Evolutionary conservation across 805 yeast genomes (phyloP).

Genomic region (Pichia rugopelliculosa): DNA sequence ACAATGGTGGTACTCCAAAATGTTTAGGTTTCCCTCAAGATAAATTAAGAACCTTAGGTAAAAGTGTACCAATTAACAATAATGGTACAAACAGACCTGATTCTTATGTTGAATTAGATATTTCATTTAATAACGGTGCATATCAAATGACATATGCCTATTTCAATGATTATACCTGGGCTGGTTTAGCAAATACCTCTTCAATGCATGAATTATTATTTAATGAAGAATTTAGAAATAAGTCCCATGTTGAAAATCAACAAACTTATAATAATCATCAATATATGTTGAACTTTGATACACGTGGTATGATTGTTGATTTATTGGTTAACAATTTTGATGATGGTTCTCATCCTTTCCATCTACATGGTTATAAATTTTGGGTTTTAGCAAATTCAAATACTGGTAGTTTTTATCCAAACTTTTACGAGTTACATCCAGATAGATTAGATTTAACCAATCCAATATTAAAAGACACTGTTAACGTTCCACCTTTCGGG

Average conservation of each 20-base stretch:
- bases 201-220: constrained; percentile 80
- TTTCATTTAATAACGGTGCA: constrained; percentile 12
- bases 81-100: constrained; percentile 13
- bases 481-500: constrained; percentile 67
- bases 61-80: constrained; percentile 8
- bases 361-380: constrained; percentile 82
- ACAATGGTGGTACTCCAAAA: constrained; percentile 13
- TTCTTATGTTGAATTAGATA: constrained; percentile 10
- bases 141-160: constrained; percentile 13
- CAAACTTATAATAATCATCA: constrained; percentile 34
- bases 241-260: constrained; percentile 52
- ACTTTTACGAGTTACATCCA: constrained; percentile 32
- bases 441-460: constrained; percentile 8
- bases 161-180: constrained; percentile 16
- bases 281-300: constrained; percentile 60
- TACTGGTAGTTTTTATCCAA: constrained; percentile 50
- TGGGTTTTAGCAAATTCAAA: constrained; percentile 46
- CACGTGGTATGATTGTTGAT: constrained; percentile 56
- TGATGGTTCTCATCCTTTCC: constrained; percentile 90
- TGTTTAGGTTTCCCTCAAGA: constrained; percentile 16
- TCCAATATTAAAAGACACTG: constrained; percentile 63
- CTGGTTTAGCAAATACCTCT: constrained; percentile 60
- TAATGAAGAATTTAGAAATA: constrained; percentile 33
- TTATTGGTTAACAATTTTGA: constrained; percentile 73
- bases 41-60: constrained; percentile 11